Base-by-base conservation (phyloP, 1,284 basidiomycete species). In the Kwoniella shivajii region DNA sequence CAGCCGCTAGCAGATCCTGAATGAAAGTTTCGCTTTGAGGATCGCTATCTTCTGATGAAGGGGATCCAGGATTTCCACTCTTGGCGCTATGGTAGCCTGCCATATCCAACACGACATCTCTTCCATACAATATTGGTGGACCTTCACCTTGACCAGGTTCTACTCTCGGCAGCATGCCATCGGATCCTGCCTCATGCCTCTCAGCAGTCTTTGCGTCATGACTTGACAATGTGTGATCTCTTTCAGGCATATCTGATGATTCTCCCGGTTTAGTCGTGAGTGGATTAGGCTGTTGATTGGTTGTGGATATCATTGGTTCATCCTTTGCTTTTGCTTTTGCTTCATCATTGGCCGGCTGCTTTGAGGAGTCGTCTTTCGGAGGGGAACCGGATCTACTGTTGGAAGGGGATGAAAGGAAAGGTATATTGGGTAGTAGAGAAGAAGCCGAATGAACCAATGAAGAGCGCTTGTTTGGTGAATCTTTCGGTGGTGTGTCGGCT, bases 61-160 rank as follows among this genome's bases (percentile, higher is more conserved):
- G 34, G 29, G 49, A 50, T 33, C 24, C 49, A 30, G 51, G 49
- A 24, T 51, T 34, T 37, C 31, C 39, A 13, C 31, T 22, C 24
- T 53, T 45, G 16, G 42, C 60, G 50, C 53, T 66, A 57, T 79
- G 77, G 68, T 81, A 82, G 1, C 82, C 82, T 9, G 73, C 75
- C 72, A 80, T 78, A 64, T 78, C 75, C 59, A 82, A 59, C 22
- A 79, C 78, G 79, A 80, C 70, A 84, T 90, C 77, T 59, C 63
- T 60, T 14, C 66, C 85, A 67, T 90, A 90, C 43, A 85, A 79
- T 1, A 92, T 83, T 5, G 84, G 83, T 20, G 88, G 87, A 42
- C 82, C 81, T 57, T 85, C 81, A 9, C 80, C 79, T 20, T 81
- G 76, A 13, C 82, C 80, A 18, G 80, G 68, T 52, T 76, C 71